A percentile compares a stretch with the other conserved stretches of the same genome.
Conservation (phyloP, 23 red algal genomes). For the Chondrus crispus region DNA sequence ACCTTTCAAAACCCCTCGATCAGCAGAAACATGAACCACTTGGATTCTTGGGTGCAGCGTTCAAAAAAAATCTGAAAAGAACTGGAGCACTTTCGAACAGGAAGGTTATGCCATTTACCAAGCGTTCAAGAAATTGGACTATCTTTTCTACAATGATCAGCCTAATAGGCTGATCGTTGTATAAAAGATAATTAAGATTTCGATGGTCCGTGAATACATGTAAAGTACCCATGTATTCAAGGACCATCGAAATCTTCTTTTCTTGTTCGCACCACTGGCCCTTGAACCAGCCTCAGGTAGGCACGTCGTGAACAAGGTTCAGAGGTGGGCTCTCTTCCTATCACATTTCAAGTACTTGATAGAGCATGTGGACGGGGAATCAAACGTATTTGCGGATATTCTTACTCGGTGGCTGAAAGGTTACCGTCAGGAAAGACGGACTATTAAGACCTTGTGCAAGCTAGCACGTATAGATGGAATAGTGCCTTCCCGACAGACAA, state of each 20-base stretch:
- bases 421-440: neutral
- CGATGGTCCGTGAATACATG: too few relatives aligned
- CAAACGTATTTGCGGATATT: neutral
- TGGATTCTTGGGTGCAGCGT: neutral
- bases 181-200: neutral
- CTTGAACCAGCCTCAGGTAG: neutral
- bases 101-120: neutral
- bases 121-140: neutral
- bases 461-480: neutral
- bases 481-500: neutral
- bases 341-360: neutral
- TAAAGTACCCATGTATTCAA: neutral
- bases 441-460: neutral
- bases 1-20: neutral
- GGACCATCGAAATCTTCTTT: neutral
- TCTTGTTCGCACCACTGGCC: neutral
- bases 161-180: neutral
- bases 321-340: neutral
- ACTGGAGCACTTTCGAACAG: neutral
- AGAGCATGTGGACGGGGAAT: neutral
- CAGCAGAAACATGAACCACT: conserved; percentile 5
- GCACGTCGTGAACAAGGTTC: neutral
- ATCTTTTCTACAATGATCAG: neutral
- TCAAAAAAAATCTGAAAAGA: neutral
- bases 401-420: neutral